Evolutionary conservation across 352 stramenopile species (phyloP), one percentile per base, ranked within the genome.

Genomic region (Phytophthora cryptogea): DNA sequence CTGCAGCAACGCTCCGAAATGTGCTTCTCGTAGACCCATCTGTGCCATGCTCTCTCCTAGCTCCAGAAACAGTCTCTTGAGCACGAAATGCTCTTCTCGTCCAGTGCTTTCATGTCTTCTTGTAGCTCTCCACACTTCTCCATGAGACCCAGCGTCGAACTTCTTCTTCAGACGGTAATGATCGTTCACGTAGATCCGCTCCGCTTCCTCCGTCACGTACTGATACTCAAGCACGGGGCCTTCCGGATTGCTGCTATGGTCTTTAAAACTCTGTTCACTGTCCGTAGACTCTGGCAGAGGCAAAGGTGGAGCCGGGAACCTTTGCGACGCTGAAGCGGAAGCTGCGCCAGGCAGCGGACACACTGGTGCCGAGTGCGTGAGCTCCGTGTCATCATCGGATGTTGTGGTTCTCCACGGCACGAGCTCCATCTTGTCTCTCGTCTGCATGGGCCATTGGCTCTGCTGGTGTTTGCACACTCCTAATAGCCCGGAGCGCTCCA

Each of bases 1-100:
- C 5, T 63, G 54, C 17, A 91, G 58, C 3, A 81, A 26, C 17
- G 48, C 47, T 26, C 89, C 89, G 63, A 96, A 97, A 59, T 95
- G 80, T 28, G 88, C 85, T 68, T 97, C 89, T 16, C 89, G 84
- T 5, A 92, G 62, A 14, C 83, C 82, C 77, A 90, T 92, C 46
- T 89, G 66, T 23, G 76, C 74, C 70, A 91, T 92, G 31, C 55
- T 64, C 27, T 87, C 74, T 23, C 75, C 79, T 17, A 75, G 59
- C 40, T 92, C 75, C 0, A 95, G 59, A 33, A 95, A 93, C 17
- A 96, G 65, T 43, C 89, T 78, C 73, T 96, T 96, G 41, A 97
- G 77, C 14, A 97, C 72, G 43, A 93, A 94, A 32, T 77, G 66
- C 56, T 90, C 74, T 20, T 82, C 59, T 40, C 36, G 39, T 16